A percentile compares a stretch with the other conserved stretches of the same genome.
Evolutionary conservation across 164 flowering plant species (phyloP).

Genomic region (Vitis riparia): DNA sequence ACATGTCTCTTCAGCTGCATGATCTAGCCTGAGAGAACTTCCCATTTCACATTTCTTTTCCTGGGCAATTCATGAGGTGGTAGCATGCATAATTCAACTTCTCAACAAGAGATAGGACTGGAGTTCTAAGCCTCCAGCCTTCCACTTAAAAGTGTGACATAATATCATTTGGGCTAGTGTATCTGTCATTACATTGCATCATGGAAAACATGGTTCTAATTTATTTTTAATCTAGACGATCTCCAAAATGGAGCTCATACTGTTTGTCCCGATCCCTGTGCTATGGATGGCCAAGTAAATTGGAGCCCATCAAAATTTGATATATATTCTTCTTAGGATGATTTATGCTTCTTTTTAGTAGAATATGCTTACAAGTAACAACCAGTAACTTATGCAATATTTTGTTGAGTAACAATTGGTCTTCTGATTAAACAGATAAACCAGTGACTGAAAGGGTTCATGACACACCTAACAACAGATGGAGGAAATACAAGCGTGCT

Average conservation of each 20-base stretch:
- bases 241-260: not conserved
- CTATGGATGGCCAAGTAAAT: not conserved
- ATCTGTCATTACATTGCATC: no score
- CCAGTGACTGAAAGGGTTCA: conserved; percentile 33
- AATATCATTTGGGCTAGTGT: not conserved
- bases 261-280: not conserved
- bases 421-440: conserved; percentile 39
- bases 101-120: not conserved
- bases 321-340: not conserved
- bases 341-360: no score
- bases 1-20: not conserved
- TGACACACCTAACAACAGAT: conserved; percentile 47
- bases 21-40: not conserved
- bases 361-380: no score
- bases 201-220: no score
- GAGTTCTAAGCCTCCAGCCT: not conserved
- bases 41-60: not conserved
- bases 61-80: not conserved
- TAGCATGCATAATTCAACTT: not conserved
- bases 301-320: not conserved
- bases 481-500: conserved; percentile 65
- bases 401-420: no score
- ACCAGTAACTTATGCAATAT: no score
- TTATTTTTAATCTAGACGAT: not conserved
- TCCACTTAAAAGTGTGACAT: not conserved